Evolutionary conservation across 495 filamentous ascomycete species (phyloP), one percentile per base, ranked within the genome.

Genomic region (Entonaema liquescens): DNA sequence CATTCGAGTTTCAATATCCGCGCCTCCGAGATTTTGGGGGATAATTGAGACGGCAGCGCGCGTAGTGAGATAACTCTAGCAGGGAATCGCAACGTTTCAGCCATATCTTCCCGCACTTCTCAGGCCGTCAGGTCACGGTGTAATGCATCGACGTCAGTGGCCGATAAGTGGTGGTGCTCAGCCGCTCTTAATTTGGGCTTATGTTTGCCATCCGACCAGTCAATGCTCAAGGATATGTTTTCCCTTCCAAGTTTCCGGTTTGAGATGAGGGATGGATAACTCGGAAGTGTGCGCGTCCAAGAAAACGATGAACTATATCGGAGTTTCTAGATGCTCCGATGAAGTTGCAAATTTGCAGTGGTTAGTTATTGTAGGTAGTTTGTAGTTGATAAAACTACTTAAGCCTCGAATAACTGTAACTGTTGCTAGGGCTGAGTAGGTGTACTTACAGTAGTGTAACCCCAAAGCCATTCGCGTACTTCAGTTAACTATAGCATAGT

Each of bases 41-140:
- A 50, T 65, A 47, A 49, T 52, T 21, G 53, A 62, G 38, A 42
- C 35, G 56, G 31, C 12, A 47, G 40, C 47, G 44, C 21, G 23
- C n/a, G 38, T 42, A 53, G 54, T 38, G 5, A 61, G 29, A 21
- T 49, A 35, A 28, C n/a, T 19, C 15, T 62, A 19, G 21, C n/a
- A 62, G 29, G 38, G 52, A 23, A 42, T 25, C 49, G 19, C 38
- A 23, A 33, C 17, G 70, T 73, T 73, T 73, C 70, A 73, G 70
- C 70, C 70, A 73, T 52, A 68, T 52, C 35, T 58, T 29, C 12
- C 54, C 19, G 29, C 35, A 13, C 29, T n/a, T 36, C 29, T 9
- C n/a, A 56, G 12, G 29, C 50, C 58, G 36, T 9, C n/a, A 56
- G 12, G 29, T 50, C 58, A 29, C 67, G 21, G 36, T 59, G 59